These are phyloP conservation scores for Termitomyces heimii DNA, from an alignment of 768 basidiomycete species.

Conservation along the genomic window DNA sequence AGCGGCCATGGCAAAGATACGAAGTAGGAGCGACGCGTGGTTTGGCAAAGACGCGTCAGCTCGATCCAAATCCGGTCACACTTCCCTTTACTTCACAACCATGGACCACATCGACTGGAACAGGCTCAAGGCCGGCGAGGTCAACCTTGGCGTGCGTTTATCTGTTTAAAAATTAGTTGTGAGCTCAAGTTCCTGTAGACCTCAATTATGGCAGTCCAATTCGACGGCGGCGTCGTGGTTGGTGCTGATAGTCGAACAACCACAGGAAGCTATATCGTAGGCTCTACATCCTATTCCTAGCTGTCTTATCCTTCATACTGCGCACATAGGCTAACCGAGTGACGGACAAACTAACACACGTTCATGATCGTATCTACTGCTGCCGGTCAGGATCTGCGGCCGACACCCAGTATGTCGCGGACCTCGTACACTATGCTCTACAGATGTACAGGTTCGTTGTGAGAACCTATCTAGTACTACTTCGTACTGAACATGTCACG, in stretches of 20 bases:
- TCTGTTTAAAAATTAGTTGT: background rate
- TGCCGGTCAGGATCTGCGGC: conserved; percentile 98
- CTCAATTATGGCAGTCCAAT: conserved; percentile 99
- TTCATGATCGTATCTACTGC: conserved; percentile 98
- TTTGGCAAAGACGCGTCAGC: conserved; percentile 16
- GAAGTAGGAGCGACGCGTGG: conserved; percentile 29
- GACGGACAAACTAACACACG: conserved; percentile 94
- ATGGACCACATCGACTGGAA: conserved; percentile 77
- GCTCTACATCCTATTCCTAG: conserved; percentile 16
- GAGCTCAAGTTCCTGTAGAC: conserved; percentile 46
- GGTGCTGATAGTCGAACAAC: conserved; percentile 98
- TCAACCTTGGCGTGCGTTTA: conserved; percentile 86
- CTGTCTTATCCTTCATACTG: background rate
- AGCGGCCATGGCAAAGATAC: conserved; percentile 36
- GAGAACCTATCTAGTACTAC: background rate
- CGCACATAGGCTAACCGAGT: conserved; percentile 83
- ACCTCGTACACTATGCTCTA: conserved; percentile 77
- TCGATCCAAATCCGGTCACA: conserved; percentile 15
- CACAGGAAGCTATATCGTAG: conserved; percentile 91
- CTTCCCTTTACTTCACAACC: conserved; percentile 20
- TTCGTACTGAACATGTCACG: background rate
- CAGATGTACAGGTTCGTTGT: conserved; percentile 64
- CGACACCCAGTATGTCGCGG: conserved; percentile 96
- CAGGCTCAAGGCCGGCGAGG: conserved; percentile 89
- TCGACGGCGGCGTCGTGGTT: conserved; percentile 90